phyloP scores from a whole-genome alignment of 2,329 filamentous ascomycete species.

The Aureobasidium vineae region DNA sequence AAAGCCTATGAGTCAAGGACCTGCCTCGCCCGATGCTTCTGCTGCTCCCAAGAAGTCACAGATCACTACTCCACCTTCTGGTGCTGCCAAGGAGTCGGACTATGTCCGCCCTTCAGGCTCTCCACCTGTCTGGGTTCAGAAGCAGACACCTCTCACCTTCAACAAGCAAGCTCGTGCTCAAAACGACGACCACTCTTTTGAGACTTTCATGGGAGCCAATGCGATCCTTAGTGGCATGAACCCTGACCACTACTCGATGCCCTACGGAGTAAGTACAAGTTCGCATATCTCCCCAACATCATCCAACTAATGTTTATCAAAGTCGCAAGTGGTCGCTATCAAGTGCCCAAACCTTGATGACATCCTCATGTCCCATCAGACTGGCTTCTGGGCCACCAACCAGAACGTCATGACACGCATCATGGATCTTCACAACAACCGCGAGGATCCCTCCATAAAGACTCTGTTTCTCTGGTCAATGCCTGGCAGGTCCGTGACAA shows the following conservation, averaged over 20 bases:
- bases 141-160: slow-evolving; percentile 5
- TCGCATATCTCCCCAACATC: neutral
- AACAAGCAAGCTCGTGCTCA: slow-evolving; percentile 21
- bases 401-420: slow-evolving; percentile 18
- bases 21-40: neutral
- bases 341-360: slow-evolving; percentile 14
- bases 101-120: neutral
- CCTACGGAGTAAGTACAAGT: slow-evolving; percentile 16
- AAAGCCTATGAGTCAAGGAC: neutral
- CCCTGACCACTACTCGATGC: slow-evolving; percentile 23
- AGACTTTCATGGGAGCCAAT: slow-evolving; percentile 39
- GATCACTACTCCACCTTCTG: neutral
- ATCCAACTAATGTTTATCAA: neutral
- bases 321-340: slow-evolving; percentile 25
- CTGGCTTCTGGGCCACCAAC: slow-evolving; percentile 22
- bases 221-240: slow-evolving; percentile 22
- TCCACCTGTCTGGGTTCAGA: slow-evolving; percentile 23
- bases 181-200: neutral
- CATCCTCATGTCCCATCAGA: slow-evolving; percentile 13
- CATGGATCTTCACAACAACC: slow-evolving; percentile 10
- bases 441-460: neutral
- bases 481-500: slow-evolving; percentile 23
- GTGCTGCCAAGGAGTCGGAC: neutral
- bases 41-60: neutral
- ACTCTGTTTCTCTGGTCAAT: slow-evolving; percentile 23